Conservation (phyloP, 2,329 filamentous ascomycete genomes). For the Fusarium abutilonis region DNA sequence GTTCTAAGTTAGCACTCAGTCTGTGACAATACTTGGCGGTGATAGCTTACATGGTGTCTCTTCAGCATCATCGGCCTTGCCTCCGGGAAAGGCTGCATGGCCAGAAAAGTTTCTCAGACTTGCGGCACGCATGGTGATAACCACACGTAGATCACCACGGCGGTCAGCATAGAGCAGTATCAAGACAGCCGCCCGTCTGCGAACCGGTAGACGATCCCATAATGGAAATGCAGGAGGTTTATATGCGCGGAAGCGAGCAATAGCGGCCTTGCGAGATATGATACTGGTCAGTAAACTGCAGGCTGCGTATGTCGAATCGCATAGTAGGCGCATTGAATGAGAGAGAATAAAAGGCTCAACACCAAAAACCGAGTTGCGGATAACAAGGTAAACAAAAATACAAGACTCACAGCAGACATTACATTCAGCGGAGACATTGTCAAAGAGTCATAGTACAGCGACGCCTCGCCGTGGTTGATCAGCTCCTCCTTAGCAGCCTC, state of each 20-base stretch:
- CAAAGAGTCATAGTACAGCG: conserved; percentile 66
- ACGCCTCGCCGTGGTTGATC: conserved; percentile 50
- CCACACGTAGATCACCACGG: conserved; percentile 78
- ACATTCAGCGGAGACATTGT: conserved; percentile 67
- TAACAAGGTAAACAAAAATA: background rate
- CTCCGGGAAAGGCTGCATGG: conserved; percentile 87
- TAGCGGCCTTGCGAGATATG: conserved; percentile 59
- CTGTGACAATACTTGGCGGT: background rate
- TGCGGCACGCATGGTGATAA: conserved; percentile 74
- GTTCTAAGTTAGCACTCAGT: background rate
- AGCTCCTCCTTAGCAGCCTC: conserved; percentile 33
- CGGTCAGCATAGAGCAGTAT: conserved; percentile 88
- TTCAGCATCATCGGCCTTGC: conserved; percentile 68
- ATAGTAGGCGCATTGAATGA: conserved; percentile 27
- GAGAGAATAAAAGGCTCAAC: background rate
- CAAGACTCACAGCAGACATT: conserved; percentile 62
- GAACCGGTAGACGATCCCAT: conserved; percentile 69
- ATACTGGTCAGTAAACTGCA: conserved; percentile 28
- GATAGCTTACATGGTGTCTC: conserved; percentile 67
- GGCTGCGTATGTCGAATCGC: conserved; percentile 9
- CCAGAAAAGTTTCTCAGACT: conserved; percentile 77
- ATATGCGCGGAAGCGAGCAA: conserved; percentile 69
- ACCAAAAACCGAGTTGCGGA: background rate
- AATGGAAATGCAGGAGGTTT: conserved; percentile 68
- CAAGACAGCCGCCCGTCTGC: conserved; percentile 84